Evolutionary conservation across 176 grass and related monocot genomes (phyloP), one percentile per base, ranked within the genome.

Genomic region (Rhynchospora pubera): DNA sequence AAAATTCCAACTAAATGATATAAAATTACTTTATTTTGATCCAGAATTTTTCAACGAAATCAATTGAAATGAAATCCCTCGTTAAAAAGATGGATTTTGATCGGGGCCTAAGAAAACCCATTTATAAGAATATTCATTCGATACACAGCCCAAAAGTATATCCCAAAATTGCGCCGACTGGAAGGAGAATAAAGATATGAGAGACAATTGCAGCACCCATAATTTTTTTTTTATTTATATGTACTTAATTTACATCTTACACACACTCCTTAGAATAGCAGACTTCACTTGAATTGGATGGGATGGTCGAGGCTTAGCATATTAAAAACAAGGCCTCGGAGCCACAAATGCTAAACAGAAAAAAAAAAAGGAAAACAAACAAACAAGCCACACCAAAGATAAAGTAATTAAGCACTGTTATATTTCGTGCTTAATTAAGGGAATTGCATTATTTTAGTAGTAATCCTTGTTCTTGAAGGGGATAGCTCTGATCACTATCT

Each of bases 401-500:
- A 78, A 62, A 69, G 69, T 57, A 77, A 77, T 57, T 64, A 45
- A 66, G 30, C 57, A 23, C 16, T 24, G 76, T 14, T 2, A 44
- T 4, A 61, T 13, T 50, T 48, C 34, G 5, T 72, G 68, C 44
- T 72, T 62, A 63, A 79, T 81, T 81, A 45, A 61, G 34, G 7
- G 10, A 24, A 63, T 65, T 81, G 57, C 44, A 79, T 65, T 64
- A 61, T 44, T 48, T 46, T 81, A 81, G n/a, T 81, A 83, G 64
- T 68, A 83, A 46, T 70, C 45, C 74, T 83, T 86, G 84, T 21
- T 90, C 85, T 90, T 90, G 85, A 90, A 90, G 34, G 88, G 88
- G 74, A 90, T 87, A 10, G 88, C 88, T 65, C 88, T 90, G 81
- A 90, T 86, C 22, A 90, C 88, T 14, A 90, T 67, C 34, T 84